Evolutionary conservation across 768 basidiomycete genomes (phyloP), one percentile per base, ranked within the genome.

Genomic region (Rhodotorula kratochvilovae): DNA sequence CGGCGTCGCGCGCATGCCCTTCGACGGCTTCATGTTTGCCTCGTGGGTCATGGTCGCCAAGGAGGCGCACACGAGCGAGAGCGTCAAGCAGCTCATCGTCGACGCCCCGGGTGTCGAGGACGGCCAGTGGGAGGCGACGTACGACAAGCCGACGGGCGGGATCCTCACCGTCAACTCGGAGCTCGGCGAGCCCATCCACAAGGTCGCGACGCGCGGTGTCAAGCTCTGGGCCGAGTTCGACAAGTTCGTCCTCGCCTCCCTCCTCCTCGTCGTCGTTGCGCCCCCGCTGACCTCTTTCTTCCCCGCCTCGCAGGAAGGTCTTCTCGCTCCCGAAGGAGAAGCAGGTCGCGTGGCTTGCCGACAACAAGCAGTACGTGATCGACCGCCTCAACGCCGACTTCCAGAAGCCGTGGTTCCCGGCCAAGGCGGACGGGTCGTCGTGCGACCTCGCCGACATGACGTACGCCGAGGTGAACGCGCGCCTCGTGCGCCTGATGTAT

Each of bases 171-270:
- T 99, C 71, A 90, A 89, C 75, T 98, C 95, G 8, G 96, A 99
- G 84, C 86, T 99, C 60, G 77, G 77, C 63, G 96, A 99, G 81
- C 96, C 96, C 19, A 98, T 98, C 77, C 96, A 99, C 84, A 99
- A 99, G 84, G 91, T 99, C 79, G 94, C 96, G 45, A 99, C 89
- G 53, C 90, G 96, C 59, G 96, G 86, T 46, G 91, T 99, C 81
- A 97, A 91, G 84, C 85, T 99, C 53, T 99, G 96, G 96, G 92
- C 93, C 81, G 94, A 98, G 83, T 97, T 97, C 79, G 96, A 99
- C 78, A 88, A 95, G 58, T 59, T n/a, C 39, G 58, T 59, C 42
- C 25, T 59, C n/a, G 15, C 10, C 29, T n/a, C 33, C 19, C 19
- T 31, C 77, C 13, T 35, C 39, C 3, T 21, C 29, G 23, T 23